Evolutionary conservation across 2,329 filamentous ascomycete species (phyloP), one percentile per base, ranked within the genome.

Genomic region (Elsinoe batatas): DNA sequence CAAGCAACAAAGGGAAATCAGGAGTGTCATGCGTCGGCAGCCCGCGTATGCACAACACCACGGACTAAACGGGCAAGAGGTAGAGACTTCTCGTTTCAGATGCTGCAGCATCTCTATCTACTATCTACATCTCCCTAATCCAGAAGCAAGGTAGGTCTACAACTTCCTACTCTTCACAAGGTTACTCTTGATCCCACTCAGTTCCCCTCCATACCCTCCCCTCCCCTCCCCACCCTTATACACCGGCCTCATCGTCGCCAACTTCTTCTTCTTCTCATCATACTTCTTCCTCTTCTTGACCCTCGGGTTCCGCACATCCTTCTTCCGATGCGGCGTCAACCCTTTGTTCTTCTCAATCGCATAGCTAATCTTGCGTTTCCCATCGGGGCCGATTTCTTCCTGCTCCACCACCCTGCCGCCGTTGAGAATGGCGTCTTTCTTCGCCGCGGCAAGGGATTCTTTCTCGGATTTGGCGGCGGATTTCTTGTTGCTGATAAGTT

Each of bases 271-370:
- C 80, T 95, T 96, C 71, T 90, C 86, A 68, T 94, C 90, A 70
- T 83, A 98, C 82, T 89, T 90, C 82, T 89, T 89, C 72, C 89
- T 83, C 85, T 96, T 97, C 85, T 97, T 98, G 61, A 97, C 91
- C 69, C 93, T 79, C 35, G 93, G 91, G 74, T 98, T 98, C 60
- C 91, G 79, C 57, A 90, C 86, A 64, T 95, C 91, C 82, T 98
- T 97, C 79, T 87, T 94, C 61, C 91, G 79, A 71, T 87, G 85
- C 46, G 91, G 89, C 58, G 88, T 84, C 60, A 98, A 75, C 32
- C 93, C 93, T 79, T 96, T 96, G 74, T 98, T 98, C 82, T 97
- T 96, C 74, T 91, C 82, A 67, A 98, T 98, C 63, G 84, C 81
- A 72, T 96, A 97, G 15, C 83, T 88, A 69, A 98, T 95, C 71